Evolutionary conservation across 2,329 filamentous ascomycete genomes (phyloP).

Genomic region (Penicillium sclerotigenum): DNA sequence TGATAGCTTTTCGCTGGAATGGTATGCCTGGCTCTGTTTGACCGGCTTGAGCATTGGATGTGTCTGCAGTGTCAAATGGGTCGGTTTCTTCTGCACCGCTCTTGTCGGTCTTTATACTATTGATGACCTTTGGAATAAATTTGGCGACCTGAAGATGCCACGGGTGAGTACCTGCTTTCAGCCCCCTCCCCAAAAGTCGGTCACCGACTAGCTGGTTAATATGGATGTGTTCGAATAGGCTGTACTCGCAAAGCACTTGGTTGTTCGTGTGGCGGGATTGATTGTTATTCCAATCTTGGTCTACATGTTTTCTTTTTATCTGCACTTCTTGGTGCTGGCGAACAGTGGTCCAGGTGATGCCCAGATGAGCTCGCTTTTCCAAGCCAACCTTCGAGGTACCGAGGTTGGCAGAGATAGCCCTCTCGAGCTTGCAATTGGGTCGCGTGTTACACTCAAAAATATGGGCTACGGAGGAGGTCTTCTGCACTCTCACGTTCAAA

Average conservation of each 20-base stretch:
- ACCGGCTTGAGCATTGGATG: slow-evolving; percentile 95
- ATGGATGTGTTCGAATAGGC: slow-evolving; percentile 44
- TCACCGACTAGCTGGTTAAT: background rate
- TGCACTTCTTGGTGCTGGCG: slow-evolving; percentile 91
- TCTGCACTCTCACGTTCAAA: slow-evolving; percentile 93
- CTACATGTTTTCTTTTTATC: slow-evolving; percentile 91
- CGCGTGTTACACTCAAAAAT: slow-evolving; percentile 90
- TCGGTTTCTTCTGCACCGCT: slow-evolving; percentile 92
- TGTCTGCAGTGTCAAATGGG: slow-evolving; percentile 97
- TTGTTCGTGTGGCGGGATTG: slow-evolving; percentile 76
- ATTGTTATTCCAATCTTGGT: slow-evolving; percentile 86
- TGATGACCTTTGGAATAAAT: slow-evolving; percentile 97
- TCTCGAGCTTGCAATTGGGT: slow-evolving; percentile 85
- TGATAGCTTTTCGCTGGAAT: slow-evolving; percentile 82
- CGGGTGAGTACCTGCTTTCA: slow-evolving; percentile 52
- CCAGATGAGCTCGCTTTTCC: slow-evolving; percentile 99
- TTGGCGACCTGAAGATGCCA: slow-evolving; percentile 89
- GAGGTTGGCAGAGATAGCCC: slow-evolving; percentile 93
- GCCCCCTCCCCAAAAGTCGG: background rate
- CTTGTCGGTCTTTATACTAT: slow-evolving; percentile 93
- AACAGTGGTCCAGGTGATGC: slow-evolving; percentile 94
- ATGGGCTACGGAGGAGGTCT: slow-evolving; percentile 98
- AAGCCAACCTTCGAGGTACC: slow-evolving; percentile 90
- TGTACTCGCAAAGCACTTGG: slow-evolving; percentile 71
- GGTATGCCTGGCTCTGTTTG: slow-evolving; percentile 92